Evolutionary conservation across 352 stramenopile genomes (phyloP).

Genomic region (Globisporangium viniferum): DNA sequence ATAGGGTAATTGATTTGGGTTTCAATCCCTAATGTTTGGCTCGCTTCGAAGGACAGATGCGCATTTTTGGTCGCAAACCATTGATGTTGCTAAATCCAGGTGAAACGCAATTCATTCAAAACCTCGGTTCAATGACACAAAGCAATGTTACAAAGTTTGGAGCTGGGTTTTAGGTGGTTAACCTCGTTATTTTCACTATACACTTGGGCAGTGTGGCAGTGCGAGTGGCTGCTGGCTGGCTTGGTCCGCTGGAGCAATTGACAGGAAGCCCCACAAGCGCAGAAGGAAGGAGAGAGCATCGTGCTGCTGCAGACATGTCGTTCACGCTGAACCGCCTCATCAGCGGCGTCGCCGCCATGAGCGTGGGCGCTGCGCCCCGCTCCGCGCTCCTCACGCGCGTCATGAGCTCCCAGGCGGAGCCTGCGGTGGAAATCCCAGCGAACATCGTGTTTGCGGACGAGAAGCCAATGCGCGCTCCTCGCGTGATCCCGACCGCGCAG

Average conservation of each 20-base stretch:
- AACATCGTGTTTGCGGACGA: slow-evolving; percentile 77
- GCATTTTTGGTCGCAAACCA: too few species aligned
- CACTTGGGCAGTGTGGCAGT: not conserved
- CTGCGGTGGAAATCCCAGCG: slow-evolving; percentile 30
- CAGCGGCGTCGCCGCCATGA: slow-evolving; percentile 52
- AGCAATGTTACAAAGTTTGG: too few species aligned
- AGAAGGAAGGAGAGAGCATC: not conserved
- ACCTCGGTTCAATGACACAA: too few species aligned
- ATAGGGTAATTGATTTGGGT: too few species aligned
- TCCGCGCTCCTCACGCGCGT: slow-evolving; percentile 29
- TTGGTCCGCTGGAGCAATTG: slow-evolving; percentile 6
- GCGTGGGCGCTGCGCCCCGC: slow-evolving; percentile 37
- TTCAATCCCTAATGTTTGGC: too few species aligned
- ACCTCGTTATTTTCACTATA: too few species aligned
- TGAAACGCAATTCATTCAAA: too few species aligned
- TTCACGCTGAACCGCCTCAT: slow-evolving; percentile 57
- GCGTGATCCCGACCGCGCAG: slow-evolving; percentile 59
- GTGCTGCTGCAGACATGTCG: slow-evolving; percentile 17
- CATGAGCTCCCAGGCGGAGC: slow-evolving; percentile 31
- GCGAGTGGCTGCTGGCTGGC: slow-evolving; percentile 14
- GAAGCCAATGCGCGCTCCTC: slow-evolving; percentile 62
- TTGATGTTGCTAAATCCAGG: too few species aligned
- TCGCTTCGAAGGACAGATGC: too few species aligned
- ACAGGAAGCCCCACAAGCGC: slow-evolving; percentile 1
- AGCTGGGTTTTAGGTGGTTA: too few species aligned